Evolutionary conservation across 441 rosid species (phyloP).

Genomic region (Breynia disticha): DNA sequence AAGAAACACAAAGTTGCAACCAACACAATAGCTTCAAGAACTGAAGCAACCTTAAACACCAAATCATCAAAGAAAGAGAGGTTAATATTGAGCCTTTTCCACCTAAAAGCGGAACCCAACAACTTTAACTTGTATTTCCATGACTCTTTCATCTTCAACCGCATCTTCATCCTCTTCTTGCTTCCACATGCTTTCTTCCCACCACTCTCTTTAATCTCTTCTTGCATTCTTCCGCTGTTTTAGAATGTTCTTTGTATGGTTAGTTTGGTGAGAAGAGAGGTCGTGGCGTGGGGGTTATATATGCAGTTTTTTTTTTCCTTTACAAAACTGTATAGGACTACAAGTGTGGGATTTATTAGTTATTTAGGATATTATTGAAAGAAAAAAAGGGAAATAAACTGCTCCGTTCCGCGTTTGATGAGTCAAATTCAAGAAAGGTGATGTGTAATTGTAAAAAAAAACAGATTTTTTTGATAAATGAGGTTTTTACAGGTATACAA

Average conservation of each 20-base stretch:
- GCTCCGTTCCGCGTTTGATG: no score
- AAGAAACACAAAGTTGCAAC: slow-evolving; percentile 44
- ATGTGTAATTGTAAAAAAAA: no score
- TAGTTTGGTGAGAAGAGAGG: background rate
- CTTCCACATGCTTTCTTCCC: background rate
- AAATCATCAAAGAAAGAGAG: slow-evolving; percentile 40
- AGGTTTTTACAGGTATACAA: no score
- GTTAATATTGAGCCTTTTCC: slow-evolving; percentile 37
- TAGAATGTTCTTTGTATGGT: background rate
- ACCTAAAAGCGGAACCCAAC: slow-evolving; percentile 39
- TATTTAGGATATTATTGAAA: slow-evolving; percentile 17
- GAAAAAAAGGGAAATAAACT: no score
- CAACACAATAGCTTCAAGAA: slow-evolving; percentile 46
- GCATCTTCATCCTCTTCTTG: slow-evolving; percentile 22
- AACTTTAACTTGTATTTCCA: slow-evolving; percentile 33
- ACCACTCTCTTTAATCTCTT: slow-evolving; percentile 6
- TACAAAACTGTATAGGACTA: background rate
- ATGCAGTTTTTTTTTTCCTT: background rate
- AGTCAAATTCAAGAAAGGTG: no score
- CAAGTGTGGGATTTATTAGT: no score
- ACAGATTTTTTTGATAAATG: no score
- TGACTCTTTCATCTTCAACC: slow-evolving; percentile 24
- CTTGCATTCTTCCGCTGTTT: slow-evolving; percentile 2
- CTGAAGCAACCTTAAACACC: slow-evolving; percentile 42
- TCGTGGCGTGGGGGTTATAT: background rate